Evolutionary conservation across 208 protist genomes (phyloP), one percentile per base, ranked within the genome.

Genomic region (Naegleria gruberi): DNA sequence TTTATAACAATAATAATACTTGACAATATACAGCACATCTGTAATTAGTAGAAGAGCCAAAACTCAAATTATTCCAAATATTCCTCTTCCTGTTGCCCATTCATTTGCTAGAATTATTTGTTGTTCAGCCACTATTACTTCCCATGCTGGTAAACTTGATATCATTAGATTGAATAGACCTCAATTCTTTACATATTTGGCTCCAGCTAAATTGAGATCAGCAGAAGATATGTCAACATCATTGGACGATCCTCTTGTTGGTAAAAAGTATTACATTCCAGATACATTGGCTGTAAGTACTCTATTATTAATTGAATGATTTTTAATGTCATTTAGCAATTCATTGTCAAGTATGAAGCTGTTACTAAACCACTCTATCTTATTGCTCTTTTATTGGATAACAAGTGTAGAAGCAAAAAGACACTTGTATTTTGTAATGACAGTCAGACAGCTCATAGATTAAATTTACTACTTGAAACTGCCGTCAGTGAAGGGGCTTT

Each of bases 181-280:
- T 41, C 82, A 87, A 87, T 87, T 41, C 37, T 87, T 87, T 37
- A 55, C 82, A 42, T 34, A 86, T 46, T 12, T 82, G 17, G n/a
- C 73, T 15, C n/a, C 73, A 37, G 73, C 73, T 4, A 41, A 82
- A 41, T 42, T 42, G 73, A 1, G 34, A 30, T 12, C 73, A 4
- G 17, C 23, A 1, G 12, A 40, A 41, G 73, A 82, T 12, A 41
- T 42, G 12, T n/a, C 73, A 40, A 82, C 26, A 5, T 42, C 82
- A 46, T 6, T 26, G 23, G 82, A 86, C 3, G 43, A 23, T 46
- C 17, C 42, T 46, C 8, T 42, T 12, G 82, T 86, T 0, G 19
- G 30, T n/a, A 86, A 23, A 26, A 86, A 86, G 41, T 86, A 86
- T 30, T 30, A 26, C 5, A 40, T 86, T 43, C 82, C 82, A 43